These are phyloP conservation scores for Phoma sp. DNA, from an alignment of 2,329 filamentous ascomycete genomes.

Conservation along the genomic window DNA sequence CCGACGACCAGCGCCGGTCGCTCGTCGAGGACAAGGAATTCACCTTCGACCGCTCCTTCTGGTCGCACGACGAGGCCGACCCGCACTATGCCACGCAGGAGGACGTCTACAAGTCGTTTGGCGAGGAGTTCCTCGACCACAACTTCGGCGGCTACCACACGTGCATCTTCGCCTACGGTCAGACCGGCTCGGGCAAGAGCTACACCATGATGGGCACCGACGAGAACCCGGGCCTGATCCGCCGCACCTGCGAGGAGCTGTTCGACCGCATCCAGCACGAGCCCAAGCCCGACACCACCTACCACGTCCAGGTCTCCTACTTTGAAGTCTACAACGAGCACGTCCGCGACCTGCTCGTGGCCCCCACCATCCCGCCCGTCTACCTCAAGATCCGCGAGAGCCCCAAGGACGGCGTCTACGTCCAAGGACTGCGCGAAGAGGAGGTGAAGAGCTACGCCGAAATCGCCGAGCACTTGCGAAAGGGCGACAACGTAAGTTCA, in stretches of 20 bases:
- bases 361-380: conserved; percentile 78
- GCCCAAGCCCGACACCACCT: conserved; percentile 89
- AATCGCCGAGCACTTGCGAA: conserved; percentile 88
- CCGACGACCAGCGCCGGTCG: conserved; percentile 67
- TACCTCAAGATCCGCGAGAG: conserved; percentile 98
- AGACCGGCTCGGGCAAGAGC: conserved; percentile 96
- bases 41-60: conserved; percentile 97
- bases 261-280: conserved; percentile 90
- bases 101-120: conserved; percentile 91
- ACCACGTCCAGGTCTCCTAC: conserved; percentile 96
- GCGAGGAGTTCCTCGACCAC: conserved; percentile 97
- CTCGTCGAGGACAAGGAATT: conserved; percentile 87
- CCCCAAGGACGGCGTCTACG: conserved; percentile 91
- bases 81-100: conserved; percentile 89
- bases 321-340: conserved; percentile 99
- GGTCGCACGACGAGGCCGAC: conserved; percentile 84
- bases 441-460: conserved; percentile 87
- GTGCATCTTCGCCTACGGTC: conserved; percentile 97
- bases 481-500: conserved; percentile 68
- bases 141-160: conserved; percentile 99
- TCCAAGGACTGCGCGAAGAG: conserved; percentile 94
- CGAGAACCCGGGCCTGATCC: conserved; percentile 88
- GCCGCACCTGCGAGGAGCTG: conserved; percentile 91
- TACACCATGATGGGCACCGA: conserved; percentile 96
- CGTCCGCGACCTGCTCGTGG: conserved; percentile 88